Conservation (phyloP, 2,329 filamentous ascomycete genomes). For the Zymoseptoria brevis region DNA sequence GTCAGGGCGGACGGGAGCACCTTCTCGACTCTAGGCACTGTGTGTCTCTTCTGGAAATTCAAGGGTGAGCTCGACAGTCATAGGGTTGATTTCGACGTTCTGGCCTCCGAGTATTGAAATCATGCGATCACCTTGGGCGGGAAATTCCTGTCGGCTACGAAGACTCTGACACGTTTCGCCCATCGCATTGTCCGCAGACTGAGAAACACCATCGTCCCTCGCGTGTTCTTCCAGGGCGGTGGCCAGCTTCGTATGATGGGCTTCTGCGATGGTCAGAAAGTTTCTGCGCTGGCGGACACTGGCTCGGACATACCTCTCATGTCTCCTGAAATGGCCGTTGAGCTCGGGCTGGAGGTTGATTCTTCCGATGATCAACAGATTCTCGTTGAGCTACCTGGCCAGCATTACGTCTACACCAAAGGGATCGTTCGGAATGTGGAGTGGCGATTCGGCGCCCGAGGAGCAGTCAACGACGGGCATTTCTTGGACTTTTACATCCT, state of each 20-base stretch:
- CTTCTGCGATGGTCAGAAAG: background rate
- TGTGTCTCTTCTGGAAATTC: too few species aligned
- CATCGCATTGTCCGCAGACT: background rate
- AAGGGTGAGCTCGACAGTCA: too few species aligned
- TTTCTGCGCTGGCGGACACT: background rate
- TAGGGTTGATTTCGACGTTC: too few species aligned
- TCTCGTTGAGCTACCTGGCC: background rate
- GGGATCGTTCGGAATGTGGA: background rate
- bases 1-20: too few species aligned
- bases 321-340: background rate
- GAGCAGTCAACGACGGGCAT: background rate
- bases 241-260: background rate
- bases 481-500: background rate
- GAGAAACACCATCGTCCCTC: background rate
- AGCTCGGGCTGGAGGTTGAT: background rate
- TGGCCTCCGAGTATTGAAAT: too few species aligned
- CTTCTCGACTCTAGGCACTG: too few species aligned
- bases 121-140: too few species aligned
- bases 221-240: background rate
- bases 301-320: background rate
- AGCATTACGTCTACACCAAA: background rate
- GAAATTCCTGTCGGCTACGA: background rate
- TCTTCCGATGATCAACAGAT: background rate
- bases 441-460: background rate
- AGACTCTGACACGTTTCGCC: background rate